Percentiles rank a stretch among this genome's conserved stretches.
These are phyloP conservation scores for Apiospora phragmitis DNA, from an alignment of 2,329 filamentous ascomycete genomes.

Conservation along the genomic window DNA sequence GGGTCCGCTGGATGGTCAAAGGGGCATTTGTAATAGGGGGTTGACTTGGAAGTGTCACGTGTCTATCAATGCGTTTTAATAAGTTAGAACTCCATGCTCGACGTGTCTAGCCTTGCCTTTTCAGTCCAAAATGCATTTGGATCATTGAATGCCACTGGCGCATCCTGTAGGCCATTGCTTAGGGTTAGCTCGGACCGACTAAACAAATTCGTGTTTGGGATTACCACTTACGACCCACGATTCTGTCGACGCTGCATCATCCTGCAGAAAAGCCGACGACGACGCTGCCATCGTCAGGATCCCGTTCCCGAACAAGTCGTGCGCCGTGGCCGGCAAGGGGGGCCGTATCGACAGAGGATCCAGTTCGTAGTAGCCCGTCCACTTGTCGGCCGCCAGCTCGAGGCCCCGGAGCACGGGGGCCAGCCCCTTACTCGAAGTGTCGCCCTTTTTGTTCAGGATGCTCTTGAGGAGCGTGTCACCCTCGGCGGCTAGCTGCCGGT, in stretches of 20 bases:
- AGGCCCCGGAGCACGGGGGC: background rate
- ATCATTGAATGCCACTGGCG: background rate
- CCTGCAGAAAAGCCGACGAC: background rate
- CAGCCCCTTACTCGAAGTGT: background rate
- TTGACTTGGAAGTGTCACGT: background rate
- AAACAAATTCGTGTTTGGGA: no score
- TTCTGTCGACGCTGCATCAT: background rate
- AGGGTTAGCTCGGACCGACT: no score
- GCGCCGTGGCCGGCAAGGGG: background rate
- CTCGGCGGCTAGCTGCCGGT: slow-evolving; percentile 21
- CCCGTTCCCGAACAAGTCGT: background rate
- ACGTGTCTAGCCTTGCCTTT: background rate
- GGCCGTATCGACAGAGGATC: background rate
- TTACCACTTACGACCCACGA: background rate
- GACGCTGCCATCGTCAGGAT: background rate
- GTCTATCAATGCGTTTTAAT: background rate
- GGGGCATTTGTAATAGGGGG: background rate
- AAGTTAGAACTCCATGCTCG: background rate
- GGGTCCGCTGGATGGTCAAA: background rate
- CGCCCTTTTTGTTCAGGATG: background rate
- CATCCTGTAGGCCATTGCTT: no score
- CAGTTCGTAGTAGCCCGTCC: background rate
- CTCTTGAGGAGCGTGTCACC: slow-evolving; percentile 15
- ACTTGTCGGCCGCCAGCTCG: slow-evolving; percentile 7
- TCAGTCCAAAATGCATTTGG: background rate